Evolutionary conservation across 1,284 basidiomycete species (phyloP), one percentile per base, ranked within the genome.

Genomic region (Irpex sp.): DNA sequence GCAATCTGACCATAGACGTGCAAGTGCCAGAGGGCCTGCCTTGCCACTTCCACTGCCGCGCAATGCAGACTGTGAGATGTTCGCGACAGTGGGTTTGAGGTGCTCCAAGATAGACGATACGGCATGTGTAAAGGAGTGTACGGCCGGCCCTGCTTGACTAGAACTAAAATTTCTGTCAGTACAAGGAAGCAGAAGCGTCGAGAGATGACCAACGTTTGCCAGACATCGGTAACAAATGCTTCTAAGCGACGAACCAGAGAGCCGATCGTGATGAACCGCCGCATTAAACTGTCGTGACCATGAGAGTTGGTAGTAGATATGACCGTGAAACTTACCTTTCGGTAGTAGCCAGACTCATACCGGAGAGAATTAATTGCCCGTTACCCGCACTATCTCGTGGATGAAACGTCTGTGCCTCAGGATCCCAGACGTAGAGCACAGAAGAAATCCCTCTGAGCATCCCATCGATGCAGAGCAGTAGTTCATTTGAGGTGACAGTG

Each of bases 361-460:
- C 57, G 8, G 58, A 49, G 5, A 65, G 34, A 5, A 57, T 9
- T 5, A 63, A 3, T 13, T 13, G 19, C 8, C 48, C 49, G 11
- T 69, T 76, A 37, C 74, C 68, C 5, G 65, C 68, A 1, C 74
- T 66, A 7, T 68, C 72, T 15, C 70, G 63, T 61, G 80, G 77
- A 1, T 80, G 68, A 68, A 93, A 91, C 15, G 72, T 76, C 66
- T 90, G 84, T 4, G 70, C 70, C 0, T 40, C 47, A 1, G 73
- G 48, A 70, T 91, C 80, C 91, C 91, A 93, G 5, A 74, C 74
- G 69, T 88, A 82, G 37, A 89, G 74, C 3, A 77, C 68, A 8
- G 91, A 92, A 1, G 91, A 88, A 4, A 82, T 81, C 34, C 91
- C 91, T 34, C 86, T 76, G 6, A 87, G 76, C 3, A 81, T 83